phyloP scores from a whole-genome alignment of 495 filamentous ascomycete genomes.

The Melanomma pulvis-pyrius region DNA sequence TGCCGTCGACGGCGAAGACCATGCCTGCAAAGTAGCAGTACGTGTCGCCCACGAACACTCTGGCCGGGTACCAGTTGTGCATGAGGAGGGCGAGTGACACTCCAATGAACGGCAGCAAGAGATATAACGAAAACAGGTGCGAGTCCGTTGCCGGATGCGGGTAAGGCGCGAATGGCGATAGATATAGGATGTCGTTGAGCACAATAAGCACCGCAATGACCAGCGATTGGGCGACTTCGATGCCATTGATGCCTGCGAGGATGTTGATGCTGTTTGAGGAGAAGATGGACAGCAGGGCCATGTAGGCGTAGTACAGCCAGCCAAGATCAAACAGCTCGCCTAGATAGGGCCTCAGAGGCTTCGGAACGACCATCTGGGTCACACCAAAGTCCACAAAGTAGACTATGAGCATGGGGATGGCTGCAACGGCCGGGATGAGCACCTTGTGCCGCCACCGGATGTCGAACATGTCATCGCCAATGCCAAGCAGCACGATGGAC shows the following conservation, averaged over 20 bases:
- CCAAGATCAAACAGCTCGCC: slow-evolving; percentile 85
- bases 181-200: slow-evolving; percentile 78
- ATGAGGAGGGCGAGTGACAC: slow-evolving; percentile 82
- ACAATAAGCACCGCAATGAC: slow-evolving; percentile 83
- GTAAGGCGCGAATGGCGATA: slow-evolving; percentile 67
- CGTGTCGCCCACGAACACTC: slow-evolving; percentile 95
- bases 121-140: slow-evolving; percentile 92
- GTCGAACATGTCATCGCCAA: slow-evolving; percentile 96
- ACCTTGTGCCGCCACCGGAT: slow-evolving; percentile 99
- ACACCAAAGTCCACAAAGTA: slow-evolving; percentile 99
- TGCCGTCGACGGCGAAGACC: slow-evolving; percentile 96
- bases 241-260: slow-evolving; percentile 93
- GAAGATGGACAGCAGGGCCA: slow-evolving; percentile 93
- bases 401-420: slow-evolving; percentile 91
- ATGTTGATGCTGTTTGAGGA: slow-evolving; percentile 99
- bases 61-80: slow-evolving; percentile 96
- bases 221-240: slow-evolving; percentile 92
- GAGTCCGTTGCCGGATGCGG: slow-evolving; percentile 94
- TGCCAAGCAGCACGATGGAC: slow-evolving; percentile 83
- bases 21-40: slow-evolving; percentile 99
- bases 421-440: slow-evolving; percentile 91
- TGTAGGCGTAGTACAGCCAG: slow-evolving; percentile 91
- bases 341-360: slow-evolving; percentile 78
- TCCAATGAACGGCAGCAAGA: slow-evolving; percentile 90
- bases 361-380: slow-evolving; percentile 88